Percentiles rank a stretch among this genome's conserved stretches.
Evolutionary conservation across 176 grass and related monocot genomes (phyloP).

Genomic region (Zoysia japonica): DNA sequence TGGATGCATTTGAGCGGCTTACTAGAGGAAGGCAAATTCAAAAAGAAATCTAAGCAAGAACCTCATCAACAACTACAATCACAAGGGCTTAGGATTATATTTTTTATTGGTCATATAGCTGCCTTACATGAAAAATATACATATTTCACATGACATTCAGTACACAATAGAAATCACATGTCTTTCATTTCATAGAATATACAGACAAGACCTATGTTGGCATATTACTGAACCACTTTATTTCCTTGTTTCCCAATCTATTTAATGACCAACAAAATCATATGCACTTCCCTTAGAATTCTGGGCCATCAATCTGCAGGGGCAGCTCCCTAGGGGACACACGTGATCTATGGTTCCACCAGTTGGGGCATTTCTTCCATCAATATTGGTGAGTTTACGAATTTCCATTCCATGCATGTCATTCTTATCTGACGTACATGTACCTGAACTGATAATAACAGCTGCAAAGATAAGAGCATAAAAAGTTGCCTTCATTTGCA

Average conservation of each 20-base stretch:
- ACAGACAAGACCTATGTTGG: not conserved
- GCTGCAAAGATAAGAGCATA: not conserved
- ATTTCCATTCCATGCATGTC: not conserved
- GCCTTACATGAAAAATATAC: no score
- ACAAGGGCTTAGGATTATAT: no score
- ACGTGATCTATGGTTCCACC: constrained; percentile 22
- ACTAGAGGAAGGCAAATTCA: no score
- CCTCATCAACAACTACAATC: no score
- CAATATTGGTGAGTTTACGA: constrained; percentile 21
- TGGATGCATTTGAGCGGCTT: no score
- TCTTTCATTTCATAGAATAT: not conserved
- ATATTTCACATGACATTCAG: no score
- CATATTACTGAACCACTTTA: not conserved
- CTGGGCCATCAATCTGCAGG: constrained; percentile 2
- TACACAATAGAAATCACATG: not conserved
- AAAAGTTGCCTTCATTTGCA: constrained; percentile 10
- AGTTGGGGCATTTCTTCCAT: constrained; percentile 33
- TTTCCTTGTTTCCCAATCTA: not conserved
- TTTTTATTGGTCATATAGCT: no score
- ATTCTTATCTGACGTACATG: not conserved
- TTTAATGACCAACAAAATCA: not conserved
- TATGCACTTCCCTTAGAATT: not conserved
- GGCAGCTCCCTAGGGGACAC: constrained; percentile 35
- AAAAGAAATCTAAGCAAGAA: no score
- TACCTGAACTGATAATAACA: not conserved